These are phyloP conservation scores for Cyberlindnera bimundalis DNA, from an alignment of 805 yeast genomes.

Conservation along the genomic window DNA sequence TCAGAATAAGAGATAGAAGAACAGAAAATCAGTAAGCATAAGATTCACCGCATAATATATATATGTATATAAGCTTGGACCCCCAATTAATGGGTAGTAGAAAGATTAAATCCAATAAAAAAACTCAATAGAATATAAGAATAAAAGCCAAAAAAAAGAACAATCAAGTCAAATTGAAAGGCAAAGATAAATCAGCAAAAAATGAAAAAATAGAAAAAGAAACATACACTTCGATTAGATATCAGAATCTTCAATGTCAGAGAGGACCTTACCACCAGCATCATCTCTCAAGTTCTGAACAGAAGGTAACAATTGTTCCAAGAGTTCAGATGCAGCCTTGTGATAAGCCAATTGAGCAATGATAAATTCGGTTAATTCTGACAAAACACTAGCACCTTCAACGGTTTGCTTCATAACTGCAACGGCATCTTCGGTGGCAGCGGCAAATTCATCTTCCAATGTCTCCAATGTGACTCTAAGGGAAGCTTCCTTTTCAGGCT, in stretches of 20 bases:
- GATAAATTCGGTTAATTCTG: constrained; percentile 63
- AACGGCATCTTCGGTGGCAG: constrained; percentile 85
- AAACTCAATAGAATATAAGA: background rate
- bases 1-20: constrained; percentile 3
- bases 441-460: constrained; percentile 86
- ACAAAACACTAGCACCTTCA: constrained; percentile 63
- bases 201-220: background rate
- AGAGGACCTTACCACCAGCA: constrained; percentile 29
- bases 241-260: constrained; percentile 27
- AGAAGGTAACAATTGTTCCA: constrained; percentile 61
- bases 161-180: background rate
- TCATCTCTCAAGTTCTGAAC: constrained; percentile 59
- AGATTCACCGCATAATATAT: no score
- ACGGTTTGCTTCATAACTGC: constrained; percentile 77
- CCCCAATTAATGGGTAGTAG: no score
- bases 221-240: constrained; percentile 6
- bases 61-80: no score
- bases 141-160: no score
- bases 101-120: background rate
- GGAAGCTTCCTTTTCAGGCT: constrained; percentile 67
- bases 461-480: constrained; percentile 75
- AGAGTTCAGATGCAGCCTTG: constrained; percentile 66
- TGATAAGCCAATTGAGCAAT: constrained; percentile 80
- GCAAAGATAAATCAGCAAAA: background rate
- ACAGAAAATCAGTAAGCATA: background rate